These are phyloP conservation scores for Astraeus odoratus DNA, from an alignment of 768 basidiomycete species.

Conservation along the genomic window DNA sequence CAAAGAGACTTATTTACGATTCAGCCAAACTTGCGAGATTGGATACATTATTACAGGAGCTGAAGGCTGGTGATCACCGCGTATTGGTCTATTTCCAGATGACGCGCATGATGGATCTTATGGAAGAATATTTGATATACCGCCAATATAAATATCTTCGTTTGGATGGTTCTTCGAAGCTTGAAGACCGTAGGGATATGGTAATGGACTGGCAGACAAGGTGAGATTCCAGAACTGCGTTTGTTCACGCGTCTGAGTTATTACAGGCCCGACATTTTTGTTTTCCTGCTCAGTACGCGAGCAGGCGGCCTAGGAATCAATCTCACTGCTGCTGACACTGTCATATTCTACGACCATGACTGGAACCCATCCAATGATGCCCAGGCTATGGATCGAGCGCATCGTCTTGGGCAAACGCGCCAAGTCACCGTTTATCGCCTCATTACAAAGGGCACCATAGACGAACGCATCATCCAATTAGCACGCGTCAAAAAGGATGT, in stretches of 20 bases:
- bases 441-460: slow-evolving; percentile 90
- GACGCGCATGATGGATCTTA: slow-evolving; percentile 99
- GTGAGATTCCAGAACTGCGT: slow-evolving; percentile 35
- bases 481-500: slow-evolving; percentile 97
- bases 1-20: slow-evolving; percentile 91
- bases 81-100: slow-evolving; percentile 98
- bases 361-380: slow-evolving; percentile 92
- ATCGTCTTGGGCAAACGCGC: slow-evolving; percentile 92
- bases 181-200: slow-evolving; percentile 97
- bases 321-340: slow-evolving; percentile 59
- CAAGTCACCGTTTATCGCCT: slow-evolving; percentile 96
- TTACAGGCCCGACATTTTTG: slow-evolving; percentile 73
- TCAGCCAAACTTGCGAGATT: slow-evolving; percentile 93
- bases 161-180: slow-evolving; percentile 87
- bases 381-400: slow-evolving; percentile 97
- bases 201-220: slow-evolving; percentile 98
- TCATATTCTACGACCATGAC: slow-evolving; percentile 20
- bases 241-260: neutral
- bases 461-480: slow-evolving; percentile 94
- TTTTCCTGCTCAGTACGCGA: slow-evolving; percentile 89
- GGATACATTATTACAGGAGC: slow-evolving; percentile 82
- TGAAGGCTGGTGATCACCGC: slow-evolving; percentile 89
- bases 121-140: slow-evolving; percentile 97
- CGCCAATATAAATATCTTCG: slow-evolving; percentile 94
- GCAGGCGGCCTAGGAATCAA: slow-evolving; percentile 98